phyloP scores from a whole-genome alignment of 2,329 filamentous ascomycete genomes.

The Penicillium sclerotiorum region DNA sequence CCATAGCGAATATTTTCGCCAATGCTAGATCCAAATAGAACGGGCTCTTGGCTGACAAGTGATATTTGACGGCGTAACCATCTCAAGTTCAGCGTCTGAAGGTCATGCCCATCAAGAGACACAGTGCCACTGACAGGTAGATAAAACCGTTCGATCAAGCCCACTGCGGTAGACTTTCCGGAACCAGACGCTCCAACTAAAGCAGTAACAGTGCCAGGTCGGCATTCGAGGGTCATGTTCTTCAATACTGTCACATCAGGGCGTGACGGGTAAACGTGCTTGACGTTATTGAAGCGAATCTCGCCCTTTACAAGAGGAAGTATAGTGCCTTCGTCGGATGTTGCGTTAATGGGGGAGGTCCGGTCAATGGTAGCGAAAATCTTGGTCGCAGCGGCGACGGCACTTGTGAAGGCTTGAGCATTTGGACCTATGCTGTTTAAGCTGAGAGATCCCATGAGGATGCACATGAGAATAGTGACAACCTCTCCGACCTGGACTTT shows the following conservation, averaged over 20 bases:
- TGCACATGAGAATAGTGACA: constrained; percentile 82
- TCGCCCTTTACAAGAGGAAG: constrained; percentile 73
- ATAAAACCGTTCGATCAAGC: constrained; percentile 92
- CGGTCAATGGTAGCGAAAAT: constrained; percentile 95
- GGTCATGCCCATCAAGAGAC: constrained; percentile 78
- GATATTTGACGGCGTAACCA: constrained; percentile 94
- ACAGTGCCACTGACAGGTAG: constrained; percentile 80
- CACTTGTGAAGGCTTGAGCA: constrained; percentile 80
- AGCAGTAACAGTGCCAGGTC: constrained; percentile 88
- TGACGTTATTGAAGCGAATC: constrained; percentile 79
- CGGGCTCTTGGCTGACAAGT: constrained; percentile 89
- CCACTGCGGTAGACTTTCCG: constrained; percentile 93
- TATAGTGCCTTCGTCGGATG: constrained; percentile 69
- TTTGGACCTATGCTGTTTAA: constrained; percentile 87
- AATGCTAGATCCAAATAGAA: constrained; percentile 86
- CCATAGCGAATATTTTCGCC: constrained; percentile 89
- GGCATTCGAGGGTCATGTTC: constrained; percentile 75
- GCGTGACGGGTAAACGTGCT: constrained; percentile 91
- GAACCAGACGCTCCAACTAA: constrained; percentile 92
- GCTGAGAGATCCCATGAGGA: constrained; percentile 92
- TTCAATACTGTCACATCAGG: constrained; percentile 90
- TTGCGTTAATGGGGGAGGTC: constrained; percentile 78
- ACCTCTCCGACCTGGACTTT: constrained; percentile 70
- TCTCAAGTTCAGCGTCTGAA: constrained; percentile 77
- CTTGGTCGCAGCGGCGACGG: constrained; percentile 81